Base-by-base conservation (phyloP, 2,329 filamentous ascomycete genomes). In the Cladosporium halotolerans region DNA sequence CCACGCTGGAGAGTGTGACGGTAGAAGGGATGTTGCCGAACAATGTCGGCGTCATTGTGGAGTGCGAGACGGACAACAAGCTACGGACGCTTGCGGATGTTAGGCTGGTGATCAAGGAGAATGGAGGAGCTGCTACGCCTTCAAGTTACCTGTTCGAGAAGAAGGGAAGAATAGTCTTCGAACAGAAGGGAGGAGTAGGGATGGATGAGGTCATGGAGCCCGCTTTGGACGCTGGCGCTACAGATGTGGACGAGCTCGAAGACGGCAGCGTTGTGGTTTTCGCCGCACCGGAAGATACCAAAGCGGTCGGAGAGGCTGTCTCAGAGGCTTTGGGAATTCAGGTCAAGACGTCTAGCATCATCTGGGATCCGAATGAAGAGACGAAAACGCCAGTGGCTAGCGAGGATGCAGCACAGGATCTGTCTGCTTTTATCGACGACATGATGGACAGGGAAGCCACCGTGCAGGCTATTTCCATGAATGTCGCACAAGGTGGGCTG, bases 121-220 rank as follows among this genome's bases (percentile, higher is more conserved):
- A 78, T 47, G 85, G 85, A 14, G 93, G 86, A 4, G 81, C 77
- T 2, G 73, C 82, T 2, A 86, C 88, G 6, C 82, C 90, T 0
- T 89, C 88, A 10, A 82, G 81, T 7, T 97, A 92, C 71, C 79
- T 95, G 63, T 99, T 99, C 68, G 80, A 88, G 53, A 87, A 86
- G 64, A 85, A 85, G 55, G 93, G 93, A 1, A 79, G 84, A 49
- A 79, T 90, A 28, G 76, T 85, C 3, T 84, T 96, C 63, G 81
- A 83, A 64, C 74, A 77, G 57, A 79, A 78, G 58, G 76, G 80
- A 1, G 74, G 68, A 1, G 58, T 79, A 10, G 76, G 74, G n/a
- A 78, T 81, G 5, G 82, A 93, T 47, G 84, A 90, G 38, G 81
- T 89, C 19, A 73, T 96, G 40, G 84, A 96, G 60, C 81, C 85